phyloP scores from a whole-genome alignment of 306 rosid genomes.

The Prunus armeniaca region DNA sequence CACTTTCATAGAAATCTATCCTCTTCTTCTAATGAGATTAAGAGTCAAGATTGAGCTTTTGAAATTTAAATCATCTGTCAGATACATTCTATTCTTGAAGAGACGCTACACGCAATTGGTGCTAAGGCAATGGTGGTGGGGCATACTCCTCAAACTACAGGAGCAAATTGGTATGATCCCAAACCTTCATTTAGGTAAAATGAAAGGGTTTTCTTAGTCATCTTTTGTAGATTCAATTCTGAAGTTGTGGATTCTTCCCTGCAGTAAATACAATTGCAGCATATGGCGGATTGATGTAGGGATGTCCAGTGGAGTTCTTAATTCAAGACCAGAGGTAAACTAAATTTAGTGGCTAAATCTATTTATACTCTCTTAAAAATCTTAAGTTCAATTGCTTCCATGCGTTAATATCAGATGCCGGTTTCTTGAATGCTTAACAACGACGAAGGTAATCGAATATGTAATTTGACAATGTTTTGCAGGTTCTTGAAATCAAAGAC shows the following conservation, averaged over 20 bases:
- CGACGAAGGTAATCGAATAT: constrained; percentile 9
- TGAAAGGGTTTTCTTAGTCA: neutral
- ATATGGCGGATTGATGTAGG: constrained; percentile 98
- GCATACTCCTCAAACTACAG: constrained; percentile 90
- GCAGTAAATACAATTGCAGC: constrained; percentile 88
- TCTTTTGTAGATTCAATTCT: neutral
- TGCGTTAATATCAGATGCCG: neutral
- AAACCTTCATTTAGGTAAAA: neutral
- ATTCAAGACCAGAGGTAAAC: constrained; percentile 91
- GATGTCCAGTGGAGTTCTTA: constrained; percentile 95
- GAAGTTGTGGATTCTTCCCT: constrained; percentile 5
- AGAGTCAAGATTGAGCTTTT: constrained; percentile 5
- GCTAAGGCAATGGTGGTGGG: constrained; percentile 98
- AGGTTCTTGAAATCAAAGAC: constrained; percentile 83
- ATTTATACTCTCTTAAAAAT: too few relatives aligned
- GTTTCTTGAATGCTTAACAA: neutral
- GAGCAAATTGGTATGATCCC: constrained; percentile 72
- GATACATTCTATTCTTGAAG: constrained; percentile 70
- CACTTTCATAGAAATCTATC: neutral
- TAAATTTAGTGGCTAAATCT: too few relatives aligned
- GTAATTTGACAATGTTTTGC: constrained; percentile 19
- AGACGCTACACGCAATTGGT: constrained; percentile 77
- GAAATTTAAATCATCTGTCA: constrained; percentile 30
- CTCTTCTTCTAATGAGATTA: neutral
- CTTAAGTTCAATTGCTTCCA: neutral